phyloP scores from a whole-genome alignment of 164 flowering plant species.

The Amborella trichopoda region DNA sequence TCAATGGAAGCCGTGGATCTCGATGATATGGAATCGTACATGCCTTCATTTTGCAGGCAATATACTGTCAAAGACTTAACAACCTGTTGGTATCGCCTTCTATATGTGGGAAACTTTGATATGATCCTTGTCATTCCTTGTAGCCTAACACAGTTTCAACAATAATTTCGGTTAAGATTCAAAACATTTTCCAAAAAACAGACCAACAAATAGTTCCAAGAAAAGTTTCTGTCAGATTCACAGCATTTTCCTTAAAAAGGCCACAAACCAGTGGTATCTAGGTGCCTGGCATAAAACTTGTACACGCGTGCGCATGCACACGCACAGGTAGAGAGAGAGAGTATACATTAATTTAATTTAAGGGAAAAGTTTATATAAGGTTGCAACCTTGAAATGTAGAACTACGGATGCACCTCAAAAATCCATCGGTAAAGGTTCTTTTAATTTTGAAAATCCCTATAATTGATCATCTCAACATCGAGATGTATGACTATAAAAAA shows the following conservation, averaged over 20 bases:
- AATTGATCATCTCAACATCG: no score
- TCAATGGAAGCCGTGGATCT: no score
- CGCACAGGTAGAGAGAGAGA: background rate
- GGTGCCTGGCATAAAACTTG: background rate
- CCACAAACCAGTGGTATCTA: background rate
- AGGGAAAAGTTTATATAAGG: no score
- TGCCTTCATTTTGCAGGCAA: constrained; percentile 19
- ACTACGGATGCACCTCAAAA: no score
- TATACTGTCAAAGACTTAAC: constrained; percentile 40
- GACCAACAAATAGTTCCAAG: no score
- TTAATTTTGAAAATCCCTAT: no score
- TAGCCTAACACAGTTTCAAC: constrained; percentile 37
- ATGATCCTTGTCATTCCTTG: constrained; percentile 52
- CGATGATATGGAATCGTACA: constrained; percentile 14
- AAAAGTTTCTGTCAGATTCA: background rate
- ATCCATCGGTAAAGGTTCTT: no score
- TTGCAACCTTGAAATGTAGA: no score
- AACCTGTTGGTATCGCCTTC: constrained; percentile 53
- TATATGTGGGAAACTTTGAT: constrained; percentile 71
- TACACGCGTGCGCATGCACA: background rate
- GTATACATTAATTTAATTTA: no score
- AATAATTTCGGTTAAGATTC: no score
- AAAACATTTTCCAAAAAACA: no score
- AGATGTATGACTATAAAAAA: no score
- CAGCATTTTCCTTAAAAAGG: background rate